Conservation (phyloP, 805 yeast genomes). For the Barnettozyma wickerhamii region DNA sequence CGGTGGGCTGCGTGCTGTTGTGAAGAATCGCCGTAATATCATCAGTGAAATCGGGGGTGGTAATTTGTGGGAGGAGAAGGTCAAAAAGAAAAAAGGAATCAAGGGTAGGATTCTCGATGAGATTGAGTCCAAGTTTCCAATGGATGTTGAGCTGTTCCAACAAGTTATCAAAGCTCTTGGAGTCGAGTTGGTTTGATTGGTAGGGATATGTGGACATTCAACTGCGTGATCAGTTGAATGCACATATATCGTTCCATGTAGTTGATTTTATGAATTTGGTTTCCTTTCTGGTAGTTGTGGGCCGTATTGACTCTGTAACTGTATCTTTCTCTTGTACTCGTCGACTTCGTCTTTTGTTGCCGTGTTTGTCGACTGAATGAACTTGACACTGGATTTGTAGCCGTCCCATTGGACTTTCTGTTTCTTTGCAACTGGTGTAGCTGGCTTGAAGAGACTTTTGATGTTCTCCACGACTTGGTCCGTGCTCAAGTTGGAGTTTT, state of each 20-base stretch:
- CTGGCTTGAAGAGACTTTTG: slow-evolving; percentile 37
- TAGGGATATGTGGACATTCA: no score
- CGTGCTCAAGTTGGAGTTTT: slow-evolving; percentile 42
- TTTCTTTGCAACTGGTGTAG: slow-evolving; percentile 18
- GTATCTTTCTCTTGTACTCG: slow-evolving; percentile 19
- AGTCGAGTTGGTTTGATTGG: no score
- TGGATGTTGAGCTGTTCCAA: background rate
- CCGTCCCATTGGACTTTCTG: slow-evolving; percentile 33
- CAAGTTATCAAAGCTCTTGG: background rate
- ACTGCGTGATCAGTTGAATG: no score
- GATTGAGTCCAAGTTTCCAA: background rate
- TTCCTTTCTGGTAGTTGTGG: slow-evolving; percentile 2
- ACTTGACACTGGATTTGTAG: slow-evolving; percentile 23
- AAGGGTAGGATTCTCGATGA: background rate
- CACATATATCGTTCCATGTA: no score
- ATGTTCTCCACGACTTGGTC: slow-evolving; percentile 62
- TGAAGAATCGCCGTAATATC: background rate
- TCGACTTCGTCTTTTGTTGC: slow-evolving; percentile 24
- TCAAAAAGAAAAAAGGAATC: background rate
- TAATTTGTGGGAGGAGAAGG: slow-evolving; percentile 7
- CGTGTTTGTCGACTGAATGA: slow-evolving; percentile 17
- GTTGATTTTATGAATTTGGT: no score
- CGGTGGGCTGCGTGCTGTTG: slow-evolving; percentile 5
- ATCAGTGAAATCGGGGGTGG: slow-evolving; percentile 6
- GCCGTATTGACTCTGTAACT: background rate